Conservation (phyloP, 345 rosid genomes). For the Sonneratia alba region DNA sequence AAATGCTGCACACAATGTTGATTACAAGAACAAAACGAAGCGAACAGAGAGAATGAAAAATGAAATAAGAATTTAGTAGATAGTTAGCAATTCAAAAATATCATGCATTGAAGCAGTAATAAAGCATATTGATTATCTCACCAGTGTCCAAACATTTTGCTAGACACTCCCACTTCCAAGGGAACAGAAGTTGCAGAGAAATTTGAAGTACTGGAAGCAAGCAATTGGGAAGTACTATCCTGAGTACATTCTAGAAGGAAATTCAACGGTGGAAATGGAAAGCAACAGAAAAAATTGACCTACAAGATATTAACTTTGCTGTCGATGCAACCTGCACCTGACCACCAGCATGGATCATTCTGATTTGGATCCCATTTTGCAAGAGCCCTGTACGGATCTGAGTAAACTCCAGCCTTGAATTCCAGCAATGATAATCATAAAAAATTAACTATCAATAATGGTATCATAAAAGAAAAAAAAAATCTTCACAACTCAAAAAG, state of each 20-base stretch:
- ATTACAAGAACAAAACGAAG: conserved; percentile 6
- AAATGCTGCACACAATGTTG: conserved; percentile 32
- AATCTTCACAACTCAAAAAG: no score
- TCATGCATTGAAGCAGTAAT: not conserved
- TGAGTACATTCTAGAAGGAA: not conserved
- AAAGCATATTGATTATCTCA: conserved; percentile 22
- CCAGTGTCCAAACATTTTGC: conserved; percentile 60
- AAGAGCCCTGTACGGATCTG: conserved; percentile 61
- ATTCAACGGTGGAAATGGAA: not conserved
- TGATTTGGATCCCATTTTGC: conserved; percentile 53
- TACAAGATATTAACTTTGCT: conserved; percentile 68
- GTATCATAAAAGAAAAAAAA: no score
- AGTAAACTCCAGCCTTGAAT: conserved; percentile 45
- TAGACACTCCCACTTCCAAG: conserved; percentile 24
- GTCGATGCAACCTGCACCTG: conserved; percentile 56
- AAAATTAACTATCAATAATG: no score
- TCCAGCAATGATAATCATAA: conserved; percentile 62
- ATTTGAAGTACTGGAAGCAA: no score
- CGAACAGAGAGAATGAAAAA: not conserved
- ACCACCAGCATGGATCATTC: conserved; percentile 59
- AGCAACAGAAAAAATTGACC: conserved; percentile 16
- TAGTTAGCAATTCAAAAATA: not conserved
- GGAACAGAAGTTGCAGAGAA: conserved; percentile 1
- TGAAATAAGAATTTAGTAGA: no score
- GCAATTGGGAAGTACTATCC: no score